Evolutionary conservation across 495 filamentous ascomycete species (phyloP).

Genomic region (Tricharina praecox): DNA sequence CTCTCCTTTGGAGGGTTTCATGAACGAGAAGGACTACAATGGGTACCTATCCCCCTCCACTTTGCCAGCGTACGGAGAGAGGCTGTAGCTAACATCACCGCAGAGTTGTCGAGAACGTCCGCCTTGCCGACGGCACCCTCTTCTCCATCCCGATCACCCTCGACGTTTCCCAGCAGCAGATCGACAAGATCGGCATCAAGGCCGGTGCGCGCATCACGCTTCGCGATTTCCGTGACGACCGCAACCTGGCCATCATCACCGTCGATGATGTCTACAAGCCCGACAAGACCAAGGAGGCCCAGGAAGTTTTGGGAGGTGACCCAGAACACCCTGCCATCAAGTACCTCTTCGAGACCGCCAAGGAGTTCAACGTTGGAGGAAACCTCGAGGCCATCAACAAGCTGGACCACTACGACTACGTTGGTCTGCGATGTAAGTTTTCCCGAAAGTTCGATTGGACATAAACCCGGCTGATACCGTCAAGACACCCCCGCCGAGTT

Average conservation of each 20-base stretch:
- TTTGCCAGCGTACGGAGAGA: not conserved
- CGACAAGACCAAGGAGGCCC: conserved; percentile 81
- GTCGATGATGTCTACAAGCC: conserved; percentile 93
- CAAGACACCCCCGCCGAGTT: conserved; percentile 86
- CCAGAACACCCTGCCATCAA: conserved; percentile 82
- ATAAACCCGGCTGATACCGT: conserved; percentile 11
- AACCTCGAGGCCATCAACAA: conserved; percentile 87
- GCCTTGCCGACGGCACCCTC: conserved; percentile 74
- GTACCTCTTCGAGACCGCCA: conserved; percentile 61
- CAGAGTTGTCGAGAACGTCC: conserved; percentile 74
- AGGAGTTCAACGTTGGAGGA: conserved; percentile 87
- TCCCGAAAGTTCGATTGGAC: not conserved
- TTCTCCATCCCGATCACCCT: conserved; percentile 96
- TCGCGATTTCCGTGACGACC: conserved; percentile 89
- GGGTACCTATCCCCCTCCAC: conserved; percentile 46
- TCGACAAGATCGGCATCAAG: conserved; percentile 56
- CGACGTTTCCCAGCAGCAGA: conserved; percentile 56
- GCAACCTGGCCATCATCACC: conserved; percentile 86
- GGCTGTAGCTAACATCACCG: conserved; percentile 1
- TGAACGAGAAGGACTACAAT: conserved; percentile 93
- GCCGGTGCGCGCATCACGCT: conserved; percentile 66
- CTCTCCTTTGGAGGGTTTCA: conserved; percentile 88
- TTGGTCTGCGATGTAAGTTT: conserved; percentile 72
- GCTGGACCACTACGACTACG: conserved; percentile 96
- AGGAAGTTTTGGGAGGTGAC: conserved; percentile 89